Evolutionary conservation across 495 filamentous ascomycete genomes (phyloP).

Genomic region (Hypoxylon intermedium): DNA sequence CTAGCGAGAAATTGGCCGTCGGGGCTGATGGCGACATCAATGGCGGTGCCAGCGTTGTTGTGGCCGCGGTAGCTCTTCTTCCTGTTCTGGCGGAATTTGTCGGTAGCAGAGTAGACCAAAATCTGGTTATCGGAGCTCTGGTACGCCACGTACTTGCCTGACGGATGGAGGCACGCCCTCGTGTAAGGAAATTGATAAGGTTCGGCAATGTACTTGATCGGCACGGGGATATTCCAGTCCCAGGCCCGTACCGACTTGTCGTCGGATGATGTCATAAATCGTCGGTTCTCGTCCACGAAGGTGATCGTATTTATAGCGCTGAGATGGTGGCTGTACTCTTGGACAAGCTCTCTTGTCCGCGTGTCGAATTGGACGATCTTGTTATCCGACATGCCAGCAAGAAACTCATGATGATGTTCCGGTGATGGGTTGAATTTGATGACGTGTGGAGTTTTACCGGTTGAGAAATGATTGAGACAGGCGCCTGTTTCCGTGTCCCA

Average conservation of each 20-base stretch:
- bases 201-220: conserved; percentile 84
- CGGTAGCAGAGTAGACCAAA: conserved; percentile 88
- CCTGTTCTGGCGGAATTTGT: conserved; percentile 95
- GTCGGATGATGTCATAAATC: conserved; percentile 97
- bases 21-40: conserved; percentile 86
- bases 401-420: conserved; percentile 83
- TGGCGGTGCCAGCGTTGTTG: conserved; percentile 91
- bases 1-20: conserved; percentile 87
- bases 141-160: conserved; percentile 90
- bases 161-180: conserved; percentile 80
- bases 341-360: conserved; percentile 77
- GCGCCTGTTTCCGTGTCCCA: conserved; percentile 97
- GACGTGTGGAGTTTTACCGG: conserved; percentile 93
- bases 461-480: conserved; percentile 84
- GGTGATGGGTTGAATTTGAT: conserved; percentile 86
- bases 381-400: conserved; percentile 96
- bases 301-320: conserved; percentile 97
- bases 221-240: conserved; percentile 95
- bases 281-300: conserved; percentile 90
- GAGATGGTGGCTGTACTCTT: conserved; percentile 98
- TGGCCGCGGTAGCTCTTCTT: conserved; percentile 97
- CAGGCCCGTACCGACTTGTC: conserved; percentile 95
- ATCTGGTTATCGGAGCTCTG: conserved; percentile 95
- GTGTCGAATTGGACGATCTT: conserved; percentile 98
- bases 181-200: conserved; percentile 96